Conservation (phyloP, 305 asterid species). For the Petunia hybrid region DNA sequence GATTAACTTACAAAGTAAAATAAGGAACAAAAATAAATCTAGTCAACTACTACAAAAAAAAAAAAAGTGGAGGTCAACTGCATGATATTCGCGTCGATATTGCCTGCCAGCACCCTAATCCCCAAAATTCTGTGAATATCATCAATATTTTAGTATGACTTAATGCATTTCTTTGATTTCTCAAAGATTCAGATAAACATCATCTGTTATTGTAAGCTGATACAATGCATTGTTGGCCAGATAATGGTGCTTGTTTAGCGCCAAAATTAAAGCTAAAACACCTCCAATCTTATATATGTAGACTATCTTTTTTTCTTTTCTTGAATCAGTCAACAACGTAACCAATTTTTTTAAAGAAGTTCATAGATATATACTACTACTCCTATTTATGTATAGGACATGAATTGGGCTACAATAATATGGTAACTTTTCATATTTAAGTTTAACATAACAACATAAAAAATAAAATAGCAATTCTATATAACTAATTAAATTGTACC, state of each 20-base stretch:
- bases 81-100: background rate
- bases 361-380: too few species aligned
- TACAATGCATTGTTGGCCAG: background rate
- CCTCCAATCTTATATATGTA: too few species aligned
- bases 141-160: background rate
- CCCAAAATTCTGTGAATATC: background rate
- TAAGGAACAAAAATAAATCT: background rate
- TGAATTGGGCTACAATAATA: too few species aligned
- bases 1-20: background rate
- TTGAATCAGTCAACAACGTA: too few species aligned
- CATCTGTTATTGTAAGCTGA: background rate
- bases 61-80: background rate
- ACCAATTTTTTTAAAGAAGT: too few species aligned
- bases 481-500: too few species aligned
- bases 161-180: background rate
- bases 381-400: too few species aligned
- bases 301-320: too few species aligned
- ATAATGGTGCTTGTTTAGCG: background rate
- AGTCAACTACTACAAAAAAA: background rate
- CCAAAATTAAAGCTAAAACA: background rate
- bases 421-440: too few species aligned
- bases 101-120: background rate
- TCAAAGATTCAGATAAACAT: background rate
- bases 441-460: too few species aligned
- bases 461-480: too few species aligned